Base-by-base conservation (phyloP, 169 alveolate genomes). In the Besnoitia besnoiti region DNA sequence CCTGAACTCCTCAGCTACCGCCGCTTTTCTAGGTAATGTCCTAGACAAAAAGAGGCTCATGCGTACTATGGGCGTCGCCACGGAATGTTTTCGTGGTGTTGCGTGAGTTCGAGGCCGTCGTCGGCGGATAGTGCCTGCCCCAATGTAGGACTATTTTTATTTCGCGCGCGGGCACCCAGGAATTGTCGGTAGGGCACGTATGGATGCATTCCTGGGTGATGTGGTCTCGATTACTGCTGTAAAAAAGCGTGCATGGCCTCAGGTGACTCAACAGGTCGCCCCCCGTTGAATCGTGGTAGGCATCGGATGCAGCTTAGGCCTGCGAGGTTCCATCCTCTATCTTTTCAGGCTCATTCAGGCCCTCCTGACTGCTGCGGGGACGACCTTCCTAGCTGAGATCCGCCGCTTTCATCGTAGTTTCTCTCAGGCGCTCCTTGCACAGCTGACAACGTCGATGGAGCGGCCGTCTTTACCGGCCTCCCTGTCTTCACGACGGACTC, bases 321-420 rank as follows among this genome's bases (percentile, higher is more conserved):
- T 35, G 7, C 8, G 44, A 67, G 80, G 12, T 37, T 8, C 24
- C 12, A 37, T n/a, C 80, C 44, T 16, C 44, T 30, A 1, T 67
- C 80, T 7, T 67, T 1, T 67, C 59, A 77, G 87, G 61, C 59
- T 42, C 14, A 35, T 39, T 24, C 87, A 77, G 21, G 87, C 37
- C 30, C 59, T 77, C 37, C 87, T 77, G 7, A 42, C 12, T n/a
- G 87, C n/a, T 21, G 87, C 87, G 16, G 59, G 87, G 40, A 42
- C 59, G n/a, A 3, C 87, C 33, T 42, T 77, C 24, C 55, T 77
- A n/a, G 0, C 49, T 0, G 87, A 77, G 21, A 19, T 77, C 33
- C 87, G 87, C 2, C 87, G 49, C 30, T 77, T 77, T 35, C 87
- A 77, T 77, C 49, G 55, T 7, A 42, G 55, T 37, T 77, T 30